Base-by-base conservation (phyloP, 495 filamentous ascomycete genomes). In the Elasticomyces elasticus region DNA sequence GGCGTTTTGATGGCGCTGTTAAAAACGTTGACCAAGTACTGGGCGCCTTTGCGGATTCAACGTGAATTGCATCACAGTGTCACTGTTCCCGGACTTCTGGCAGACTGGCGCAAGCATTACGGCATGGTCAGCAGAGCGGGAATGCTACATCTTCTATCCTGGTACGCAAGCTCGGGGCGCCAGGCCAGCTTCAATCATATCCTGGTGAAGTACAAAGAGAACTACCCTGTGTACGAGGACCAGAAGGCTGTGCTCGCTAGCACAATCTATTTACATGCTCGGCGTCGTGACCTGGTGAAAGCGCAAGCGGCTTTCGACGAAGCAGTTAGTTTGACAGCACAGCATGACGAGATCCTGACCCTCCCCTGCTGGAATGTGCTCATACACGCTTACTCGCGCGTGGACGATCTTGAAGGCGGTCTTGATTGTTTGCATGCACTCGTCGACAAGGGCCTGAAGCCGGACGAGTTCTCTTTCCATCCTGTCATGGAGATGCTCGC, bases 401-500 rank as follows among this genome's bases (percentile, higher is more conserved):
- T 76, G 5, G 72, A 75, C 25, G 83, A 94, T 66, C 71, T 84
- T 43, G 71, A 80, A 35, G 79, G 79, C 3, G 80, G 80, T 15
- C 71, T 86, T 54, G 56, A 67, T 2, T 73, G 72, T 24, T 85
- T 90, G 53, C 69, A 80, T 17, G 61, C 73, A 12, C 69, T 92
- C 62, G 64, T 78, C 15, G 57, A 68, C 9, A 23, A 37, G n/a
- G 43, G 58, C 54, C 56, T 73, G 12, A 49, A 69, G 25, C 81
- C 81, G 0, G 77, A 85, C 64, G 52, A 64, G 0, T 75, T 79
- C 59, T 85, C 83, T 4, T 88, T 85, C 56, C 81, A 74, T 19
- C 82, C 79, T 1, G 57, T 95, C 50, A 85, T 95, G 77, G 74
- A 75, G 17, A 71, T 92, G 64, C 80, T 78, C 48, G 83, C 80